Evolutionary conservation across 805 yeast genomes (phyloP).

Genomic region (Kodamaea kaohsiungensis): DNA sequence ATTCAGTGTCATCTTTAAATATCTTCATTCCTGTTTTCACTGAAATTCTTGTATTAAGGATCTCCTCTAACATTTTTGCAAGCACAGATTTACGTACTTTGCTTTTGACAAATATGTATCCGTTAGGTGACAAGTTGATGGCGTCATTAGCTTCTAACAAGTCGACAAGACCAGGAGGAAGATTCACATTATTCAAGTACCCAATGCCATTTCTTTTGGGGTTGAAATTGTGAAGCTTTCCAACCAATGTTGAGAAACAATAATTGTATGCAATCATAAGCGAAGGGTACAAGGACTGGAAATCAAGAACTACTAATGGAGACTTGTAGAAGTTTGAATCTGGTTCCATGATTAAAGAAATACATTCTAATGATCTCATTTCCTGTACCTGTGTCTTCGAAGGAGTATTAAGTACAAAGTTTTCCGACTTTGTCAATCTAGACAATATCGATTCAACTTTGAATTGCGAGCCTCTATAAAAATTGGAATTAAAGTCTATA

Average conservation of each 20-base stretch:
- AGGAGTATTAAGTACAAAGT: constrained; percentile 73
- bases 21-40: constrained; percentile 74
- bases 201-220: constrained; percentile 55
- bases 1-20: constrained; percentile 44
- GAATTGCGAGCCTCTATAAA: constrained; percentile 89
- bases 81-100: constrained; percentile 68
- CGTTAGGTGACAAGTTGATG: constrained; percentile 80
- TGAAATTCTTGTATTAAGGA: constrained; percentile 76
- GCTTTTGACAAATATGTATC: constrained; percentile 71
- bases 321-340: constrained; percentile 79
- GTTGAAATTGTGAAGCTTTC: constrained; percentile 56
- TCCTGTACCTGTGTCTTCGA: constrained; percentile 76
- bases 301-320: constrained; percentile 88
- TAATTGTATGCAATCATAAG: constrained; percentile 88
- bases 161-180: constrained; percentile 59
- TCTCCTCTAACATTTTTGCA: constrained; percentile 82
- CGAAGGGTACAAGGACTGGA: constrained; percentile 93
- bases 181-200: constrained; percentile 41
- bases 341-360: constrained; percentile 94
- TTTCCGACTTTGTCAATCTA: constrained; percentile 76
- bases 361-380: constrained; percentile 82
- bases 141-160: constrained; percentile 49
- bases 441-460: constrained; percentile 85
- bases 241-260: constrained; percentile 75
- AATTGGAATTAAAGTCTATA: constrained; percentile 83